Evolutionary conservation across 75 land plant species (phyloP).

Genomic region (Selaginella moellendorffii): DNA sequence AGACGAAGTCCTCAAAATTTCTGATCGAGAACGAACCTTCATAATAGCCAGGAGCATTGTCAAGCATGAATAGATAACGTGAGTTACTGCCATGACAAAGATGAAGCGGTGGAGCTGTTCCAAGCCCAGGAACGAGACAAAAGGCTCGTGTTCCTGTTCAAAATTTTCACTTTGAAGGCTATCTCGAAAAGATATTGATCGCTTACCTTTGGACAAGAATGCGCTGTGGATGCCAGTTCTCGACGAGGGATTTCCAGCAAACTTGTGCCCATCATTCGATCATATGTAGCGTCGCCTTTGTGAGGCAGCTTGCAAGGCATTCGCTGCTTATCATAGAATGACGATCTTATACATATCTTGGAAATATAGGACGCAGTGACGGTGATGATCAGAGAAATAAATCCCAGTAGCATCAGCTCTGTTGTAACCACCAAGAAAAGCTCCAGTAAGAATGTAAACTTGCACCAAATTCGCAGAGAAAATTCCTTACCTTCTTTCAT

Average conservation of each 20-base stretch:
- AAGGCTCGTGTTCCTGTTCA: neutral
- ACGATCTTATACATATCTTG: neutral
- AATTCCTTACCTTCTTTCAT: constrained; percentile 10
- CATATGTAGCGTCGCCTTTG: neutral
- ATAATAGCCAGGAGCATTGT: constrained; percentile 1
- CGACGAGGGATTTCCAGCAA: neutral
- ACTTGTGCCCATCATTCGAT: neutral
- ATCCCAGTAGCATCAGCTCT: constrained; percentile 7
- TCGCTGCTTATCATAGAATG: neutral
- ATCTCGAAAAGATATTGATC: no score
- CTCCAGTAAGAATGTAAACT: neutral
- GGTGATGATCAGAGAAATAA: constrained; percentile 7
- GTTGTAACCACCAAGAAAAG: neutral
- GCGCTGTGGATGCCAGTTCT: neutral
- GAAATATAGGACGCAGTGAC: neutral
- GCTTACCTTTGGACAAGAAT: constrained; percentile 4
- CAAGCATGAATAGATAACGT: constrained; percentile 3
- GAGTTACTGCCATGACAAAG: constrained; percentile 2
- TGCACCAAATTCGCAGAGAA: neutral
- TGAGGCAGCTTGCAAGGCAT: constrained; percentile 1
- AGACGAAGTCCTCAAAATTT: no score
- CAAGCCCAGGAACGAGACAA: constrained; percentile 3
- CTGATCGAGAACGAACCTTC: neutral
- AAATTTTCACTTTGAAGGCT: neutral
- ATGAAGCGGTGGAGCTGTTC: constrained; percentile 8